phyloP scores from a whole-genome alignment of 2,329 filamentous ascomycete genomes.

The Colletotrichum sp. region DNA sequence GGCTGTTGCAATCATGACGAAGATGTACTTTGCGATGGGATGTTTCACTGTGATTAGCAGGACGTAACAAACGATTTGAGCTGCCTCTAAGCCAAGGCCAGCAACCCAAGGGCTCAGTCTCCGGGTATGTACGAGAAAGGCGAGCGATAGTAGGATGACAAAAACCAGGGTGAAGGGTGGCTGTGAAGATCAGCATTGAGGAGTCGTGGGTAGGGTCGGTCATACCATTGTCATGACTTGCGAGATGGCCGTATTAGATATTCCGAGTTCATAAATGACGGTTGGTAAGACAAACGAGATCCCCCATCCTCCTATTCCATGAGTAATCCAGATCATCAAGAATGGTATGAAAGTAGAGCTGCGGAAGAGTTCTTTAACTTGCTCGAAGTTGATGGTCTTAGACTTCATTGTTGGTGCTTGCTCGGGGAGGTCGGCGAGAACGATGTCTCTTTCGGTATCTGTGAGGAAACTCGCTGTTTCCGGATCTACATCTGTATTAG shows the following conservation, averaged over 20 bases:
- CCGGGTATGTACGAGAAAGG: conserved; percentile 25
- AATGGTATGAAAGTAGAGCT: conserved; percentile 28
- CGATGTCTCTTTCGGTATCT: conserved; percentile 21
- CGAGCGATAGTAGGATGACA: conserved; percentile 27
- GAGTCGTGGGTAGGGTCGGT: background rate
- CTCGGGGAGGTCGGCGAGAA: conserved; percentile 26
- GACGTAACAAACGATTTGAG: conserved; percentile 42
- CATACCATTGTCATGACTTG: conserved; percentile 31
- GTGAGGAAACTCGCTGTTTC: conserved; percentile 27
- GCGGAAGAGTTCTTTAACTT: conserved; percentile 24
- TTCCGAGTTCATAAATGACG: conserved; percentile 31
- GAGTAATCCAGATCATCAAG: conserved; percentile 29
- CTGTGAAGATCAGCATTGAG: background rate
- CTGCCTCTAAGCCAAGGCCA: conserved; percentile 32
- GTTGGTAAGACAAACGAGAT: conserved; percentile 31
- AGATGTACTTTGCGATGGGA: conserved; percentile 37
- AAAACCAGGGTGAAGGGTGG: conserved; percentile 28
- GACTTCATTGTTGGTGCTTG: conserved; percentile 26
- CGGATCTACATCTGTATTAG: conserved; percentile 18
- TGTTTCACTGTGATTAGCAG: conserved; percentile 40
- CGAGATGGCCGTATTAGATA: conserved; percentile 28
- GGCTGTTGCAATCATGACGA: conserved; percentile 43
- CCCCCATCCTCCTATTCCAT: conserved; percentile 32
- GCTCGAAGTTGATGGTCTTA: conserved; percentile 24
- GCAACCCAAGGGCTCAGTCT: conserved; percentile 27